phyloP scores from a whole-genome alignment of 2,329 filamentous ascomycete genomes.

The Ascochyta viciae-villosae region DNA sequence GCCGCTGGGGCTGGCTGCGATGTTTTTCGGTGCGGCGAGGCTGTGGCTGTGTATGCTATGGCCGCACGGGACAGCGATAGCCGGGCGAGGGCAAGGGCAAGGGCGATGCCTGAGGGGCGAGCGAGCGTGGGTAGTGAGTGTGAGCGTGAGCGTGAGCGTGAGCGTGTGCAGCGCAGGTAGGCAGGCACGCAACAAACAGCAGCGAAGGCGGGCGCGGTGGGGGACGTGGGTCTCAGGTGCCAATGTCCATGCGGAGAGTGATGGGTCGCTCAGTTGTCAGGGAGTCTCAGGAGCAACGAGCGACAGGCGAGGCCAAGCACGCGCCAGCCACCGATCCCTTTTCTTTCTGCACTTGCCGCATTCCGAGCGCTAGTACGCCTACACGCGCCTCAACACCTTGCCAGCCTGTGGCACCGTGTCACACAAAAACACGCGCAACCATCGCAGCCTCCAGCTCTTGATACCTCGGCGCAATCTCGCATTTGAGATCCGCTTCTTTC shows the following conservation, averaged over 20 bases:
- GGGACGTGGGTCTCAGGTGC: constrained; percentile 25
- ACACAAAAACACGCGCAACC: too few relatives aligned
- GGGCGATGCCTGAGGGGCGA: neutral
- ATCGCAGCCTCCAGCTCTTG: too few relatives aligned
- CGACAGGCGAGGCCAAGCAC: constrained; percentile 1
- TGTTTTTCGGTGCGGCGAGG: constrained; percentile 19
- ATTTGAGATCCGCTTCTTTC: too few relatives aligned
- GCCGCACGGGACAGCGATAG: constrained; percentile 15
- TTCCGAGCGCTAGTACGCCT: neutral
- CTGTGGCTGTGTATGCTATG: neutral
- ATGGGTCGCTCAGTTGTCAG: constrained; percentile 35
- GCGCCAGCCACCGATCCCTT: constrained; percentile 3
- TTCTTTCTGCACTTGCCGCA: neutral
- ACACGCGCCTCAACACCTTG: constrained; percentile 7
- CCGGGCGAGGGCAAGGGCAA: neutral
- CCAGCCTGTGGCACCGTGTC: neutral
- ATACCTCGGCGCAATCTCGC: too few relatives aligned
- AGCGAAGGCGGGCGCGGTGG: constrained; percentile 31
- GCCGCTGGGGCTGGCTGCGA: constrained; percentile 4
- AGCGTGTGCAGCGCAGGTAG: too few relatives aligned
- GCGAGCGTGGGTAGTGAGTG: constrained; percentile 32
- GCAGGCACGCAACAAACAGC: constrained; percentile 17
- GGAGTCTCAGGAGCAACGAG: constrained; percentile 21
- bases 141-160: constrained; percentile 3
- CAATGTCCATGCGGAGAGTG: constrained; percentile 19